phyloP scores from a whole-genome alignment of 148 eudicot species.

The Vaccinium darrowii region DNA sequence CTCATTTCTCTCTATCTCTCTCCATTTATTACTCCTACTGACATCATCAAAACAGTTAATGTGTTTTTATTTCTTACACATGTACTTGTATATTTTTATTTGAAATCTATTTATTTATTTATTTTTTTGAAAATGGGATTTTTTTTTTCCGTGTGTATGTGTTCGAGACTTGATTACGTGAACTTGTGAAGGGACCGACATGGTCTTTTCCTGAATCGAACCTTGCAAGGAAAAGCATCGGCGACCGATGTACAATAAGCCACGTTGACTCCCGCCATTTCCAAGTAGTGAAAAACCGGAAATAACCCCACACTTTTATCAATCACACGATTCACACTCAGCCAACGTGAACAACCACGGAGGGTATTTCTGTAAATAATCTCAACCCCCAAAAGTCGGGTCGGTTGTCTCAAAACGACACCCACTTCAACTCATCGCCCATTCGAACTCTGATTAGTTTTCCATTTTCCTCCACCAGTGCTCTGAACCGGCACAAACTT shows the following conservation, averaged over 20 bases:
- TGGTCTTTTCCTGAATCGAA: neutral
- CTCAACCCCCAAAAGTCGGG: neutral
- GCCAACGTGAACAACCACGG: neutral
- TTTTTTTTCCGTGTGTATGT: too few species aligned
- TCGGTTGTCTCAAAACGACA: neutral
- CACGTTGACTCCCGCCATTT: constrained; percentile 72
- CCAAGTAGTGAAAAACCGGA: constrained; percentile 1
- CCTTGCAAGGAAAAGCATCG: neutral
- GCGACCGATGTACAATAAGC: constrained; percentile 14
- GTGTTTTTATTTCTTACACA: too few species aligned
- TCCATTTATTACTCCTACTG: too few species aligned
- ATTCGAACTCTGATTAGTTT: neutral
- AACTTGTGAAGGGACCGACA: neutral
- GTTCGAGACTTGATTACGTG: too few species aligned
- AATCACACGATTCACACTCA: neutral
- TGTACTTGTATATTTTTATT: too few species aligned
- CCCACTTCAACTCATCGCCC: neutral
- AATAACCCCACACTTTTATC: constrained; percentile 13
- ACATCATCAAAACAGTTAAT: too few species aligned
- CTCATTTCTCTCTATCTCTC: too few species aligned
- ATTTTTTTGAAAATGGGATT: neutral
- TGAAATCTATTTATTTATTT: neutral
- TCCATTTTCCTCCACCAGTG: neutral
- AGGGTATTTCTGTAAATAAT: constrained; percentile 33
- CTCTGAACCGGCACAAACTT: neutral